Evolutionary conservation across 164 flowering plant species (phyloP).

Genomic region (Stephania cephalantha): DNA sequence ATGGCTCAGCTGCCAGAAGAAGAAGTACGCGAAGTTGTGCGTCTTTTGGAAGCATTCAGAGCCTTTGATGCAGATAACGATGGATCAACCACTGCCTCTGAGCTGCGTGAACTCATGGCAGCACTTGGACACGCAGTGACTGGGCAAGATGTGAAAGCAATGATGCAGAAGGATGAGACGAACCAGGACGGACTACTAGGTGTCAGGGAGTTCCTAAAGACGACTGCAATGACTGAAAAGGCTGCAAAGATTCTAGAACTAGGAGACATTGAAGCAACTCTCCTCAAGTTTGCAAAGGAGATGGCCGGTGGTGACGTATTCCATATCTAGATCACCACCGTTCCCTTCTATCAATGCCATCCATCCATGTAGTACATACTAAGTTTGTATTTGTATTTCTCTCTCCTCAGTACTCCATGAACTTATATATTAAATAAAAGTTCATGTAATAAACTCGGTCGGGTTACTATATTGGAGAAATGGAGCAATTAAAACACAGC

Average conservation of each 20-base stretch:
- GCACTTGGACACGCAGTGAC: conserved; percentile 40
- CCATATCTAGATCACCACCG: too few relatives aligned
- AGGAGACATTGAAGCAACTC: conserved; percentile 19
- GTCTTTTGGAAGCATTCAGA: conserved; percentile 40
- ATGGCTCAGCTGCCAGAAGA: conserved; percentile 32
- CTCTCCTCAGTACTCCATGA: too few relatives aligned
- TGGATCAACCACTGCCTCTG: conserved; percentile 32
- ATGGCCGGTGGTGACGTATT: too few relatives aligned
- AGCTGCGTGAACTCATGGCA: conserved; percentile 43
- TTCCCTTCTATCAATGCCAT: too few relatives aligned
- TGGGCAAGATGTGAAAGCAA: conserved; percentile 33
- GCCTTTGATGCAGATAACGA: conserved; percentile 57
- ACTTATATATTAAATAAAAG: too few relatives aligned
- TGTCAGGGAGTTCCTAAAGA: conserved; percentile 34
- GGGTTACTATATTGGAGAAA: too few relatives aligned
- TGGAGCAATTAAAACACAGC: too few relatives aligned
- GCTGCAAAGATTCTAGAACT: conserved; percentile 39
- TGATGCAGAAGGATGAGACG: conserved; percentile 39
- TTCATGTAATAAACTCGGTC: too few relatives aligned
- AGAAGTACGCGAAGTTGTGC: conserved; percentile 31
- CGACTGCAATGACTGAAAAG: conserved; percentile 15
- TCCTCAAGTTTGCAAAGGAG: conserved; percentile 16
- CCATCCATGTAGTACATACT: too few relatives aligned
- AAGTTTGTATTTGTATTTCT: too few relatives aligned
- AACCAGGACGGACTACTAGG: conserved; percentile 41